Base-by-base conservation (phyloP, 306 rosid species). In the Urtica urens region DNA sequence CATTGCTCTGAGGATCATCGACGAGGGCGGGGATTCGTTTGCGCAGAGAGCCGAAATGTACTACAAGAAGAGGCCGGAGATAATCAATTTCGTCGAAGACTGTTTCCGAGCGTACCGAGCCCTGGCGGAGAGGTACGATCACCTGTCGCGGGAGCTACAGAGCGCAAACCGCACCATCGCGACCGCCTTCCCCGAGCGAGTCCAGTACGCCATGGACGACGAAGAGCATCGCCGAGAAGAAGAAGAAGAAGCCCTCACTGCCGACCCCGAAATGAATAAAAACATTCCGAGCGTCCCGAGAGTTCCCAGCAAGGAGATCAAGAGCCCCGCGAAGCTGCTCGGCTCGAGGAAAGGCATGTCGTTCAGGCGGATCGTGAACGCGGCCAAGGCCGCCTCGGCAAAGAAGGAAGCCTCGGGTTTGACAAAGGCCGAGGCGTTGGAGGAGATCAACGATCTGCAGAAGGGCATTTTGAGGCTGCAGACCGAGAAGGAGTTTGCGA, bases 11-110 rank as follows among this genome's bases (percentile, higher is more conserved):
- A 61, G 53, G 64, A 82, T 92, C 71, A 70, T 92, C 29, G 65
- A 92, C 14, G 50, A 71, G 5, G 79, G 64, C 19, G 99, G 99
- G 21, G 99, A 92, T 52, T 72, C 99, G 14, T 85, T 92, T 65
- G 77, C 83, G 15, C 60, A 79, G 66, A 85, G 93, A 68, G 99
- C 94, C 35, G 94, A 92, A 77, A 92, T 82, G 96, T 92, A 81
- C 75, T 92, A 82, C 68, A 66, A 58, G 46, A 75, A 70, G 66
- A 82, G 96, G 60, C 96, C 96, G 13, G 93, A 82, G 66, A 80
- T 92, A 7, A 42, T 81, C 39, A 48, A 12, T 46, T 87, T 75
- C 44, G 85, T 85, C 2, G 83, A 82, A 72, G 99, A 92, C 42
- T 60, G 84, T 0, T 85, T 72, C 42, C 61, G 85, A 35, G 79